Evolutionary conservation across 1,139 yeast genomes (phyloP).

Genomic region (Dujonia santamariae): DNA sequence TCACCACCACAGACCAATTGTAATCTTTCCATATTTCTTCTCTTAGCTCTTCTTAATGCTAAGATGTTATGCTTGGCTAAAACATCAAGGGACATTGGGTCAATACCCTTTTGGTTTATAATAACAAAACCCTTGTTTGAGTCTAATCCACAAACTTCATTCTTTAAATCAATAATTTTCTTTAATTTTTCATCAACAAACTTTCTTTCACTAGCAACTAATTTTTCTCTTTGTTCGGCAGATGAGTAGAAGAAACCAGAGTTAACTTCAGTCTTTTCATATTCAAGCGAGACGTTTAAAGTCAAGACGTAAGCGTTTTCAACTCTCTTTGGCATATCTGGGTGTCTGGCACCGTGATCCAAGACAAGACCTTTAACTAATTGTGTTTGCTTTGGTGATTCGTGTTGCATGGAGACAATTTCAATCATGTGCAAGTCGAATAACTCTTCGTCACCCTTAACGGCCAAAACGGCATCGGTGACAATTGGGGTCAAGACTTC

Average conservation of each 20-base stretch:
- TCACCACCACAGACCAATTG: constrained; percentile 97
- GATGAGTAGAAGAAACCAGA: constrained; percentile 92
- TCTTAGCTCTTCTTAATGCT: constrained; percentile 95
- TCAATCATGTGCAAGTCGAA: constrained; percentile 97
- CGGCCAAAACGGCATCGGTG: constrained; percentile 90
- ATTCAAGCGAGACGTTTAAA: constrained; percentile 90
- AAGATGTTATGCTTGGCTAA: constrained; percentile 90
- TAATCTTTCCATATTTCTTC: constrained; percentile 98
- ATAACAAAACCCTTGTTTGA: constrained; percentile 82
- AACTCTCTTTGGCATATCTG: constrained; percentile 94
- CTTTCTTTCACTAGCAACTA: constrained; percentile 89
- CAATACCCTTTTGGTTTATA: constrained; percentile 97
- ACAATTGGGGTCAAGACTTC: constrained; percentile 89
- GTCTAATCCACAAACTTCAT: constrained; percentile 81
- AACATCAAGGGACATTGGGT: constrained; percentile 95
- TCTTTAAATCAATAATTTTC: constrained; percentile 89
- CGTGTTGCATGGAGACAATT: constrained; percentile 97
- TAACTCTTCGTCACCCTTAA: constrained; percentile 49
- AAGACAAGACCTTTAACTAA: constrained; percentile 86
- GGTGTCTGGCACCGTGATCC: constrained; percentile 99
- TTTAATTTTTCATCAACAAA: constrained; percentile 93
- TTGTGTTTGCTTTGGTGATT: constrained; percentile 78
- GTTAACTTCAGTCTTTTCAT: constrained; percentile 97
- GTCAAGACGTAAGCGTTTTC: constrained; percentile 83
- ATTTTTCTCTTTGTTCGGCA: constrained; percentile 94